Base-by-base conservation (phyloP, 2,329 filamentous ascomycete species). In the Ceratocystis albifundus region DNA sequence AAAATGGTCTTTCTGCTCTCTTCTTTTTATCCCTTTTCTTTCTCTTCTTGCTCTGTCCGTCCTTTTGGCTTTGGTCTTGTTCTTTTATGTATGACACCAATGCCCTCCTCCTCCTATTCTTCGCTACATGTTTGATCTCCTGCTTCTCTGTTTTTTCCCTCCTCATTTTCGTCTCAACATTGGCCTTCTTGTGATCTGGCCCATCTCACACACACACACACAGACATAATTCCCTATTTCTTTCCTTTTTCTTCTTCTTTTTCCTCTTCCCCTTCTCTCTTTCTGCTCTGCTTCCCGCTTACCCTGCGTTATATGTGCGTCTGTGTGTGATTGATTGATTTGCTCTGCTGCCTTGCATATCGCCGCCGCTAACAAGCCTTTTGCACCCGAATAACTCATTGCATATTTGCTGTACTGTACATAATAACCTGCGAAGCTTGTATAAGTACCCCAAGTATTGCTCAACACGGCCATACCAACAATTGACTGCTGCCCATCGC, bases 1-100 rank as follows among this genome's bases (percentile, higher is more conserved):
- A 41, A 41, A 41, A 41, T 45, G 10, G 15, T 32, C n/a, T 41
- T 59, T 63, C 20, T 45, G 28, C 17, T 28, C 59, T 61, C n/a
- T 45, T 65, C 28, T 59, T 57, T 45, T 59, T 22, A 17, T 62
- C 59, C 45, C 28, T 62, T 62, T 8, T 45, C n/a, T 22, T 62
- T 15, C 15, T 44, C 30, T 22, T 36, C 36, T 25, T 30, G 22
- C 57, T 28, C 57, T 57, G 25, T 61, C 36, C 2, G n/a, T n/a
- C n/a, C n/a, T n/a, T 65, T 3, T 17, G 12, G 20, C 17, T 62
- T 62, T 22, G 41, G 3, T 4, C 3, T 41, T 41, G 36, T 15
- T 15, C 36, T 41, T 12, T 62, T 30, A 22, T 44, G 59, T 36
- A 41, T 36, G 59, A 62, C 25, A 50, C 41, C 48, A 32, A 30